Base-by-base conservation (phyloP, 2,329 filamentous ascomycete species). In the Clarireedia monteithiana region DNA sequence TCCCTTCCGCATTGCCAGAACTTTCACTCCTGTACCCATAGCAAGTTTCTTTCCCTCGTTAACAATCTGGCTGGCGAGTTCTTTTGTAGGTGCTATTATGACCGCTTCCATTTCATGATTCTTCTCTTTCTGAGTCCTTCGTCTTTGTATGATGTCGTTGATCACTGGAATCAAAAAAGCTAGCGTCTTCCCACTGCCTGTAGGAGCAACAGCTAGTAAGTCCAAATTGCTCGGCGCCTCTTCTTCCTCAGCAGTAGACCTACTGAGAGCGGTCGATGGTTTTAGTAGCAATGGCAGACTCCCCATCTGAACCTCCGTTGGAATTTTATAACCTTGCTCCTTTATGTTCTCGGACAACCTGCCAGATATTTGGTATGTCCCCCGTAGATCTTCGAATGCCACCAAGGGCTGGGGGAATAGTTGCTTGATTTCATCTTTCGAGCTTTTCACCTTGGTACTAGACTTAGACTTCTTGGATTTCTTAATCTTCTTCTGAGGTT, bases 131-230 rank as follows among this genome's bases (percentile, higher is more conserved):
- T 47, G 63, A 51, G 38, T 67, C 69, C 63, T 77, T 72, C 40
- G 76, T 53, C 80, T 73, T 59, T 79, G 76, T 62, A 89, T 75
- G 44, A 95, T 84, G 47, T 82, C 80, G 67, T 95, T 86, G 64
- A 99, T 84, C 3, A 91, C 79, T 0, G 92, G 91, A 44, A 99
- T 88, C 65, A 97, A 72, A 66, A 96, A 99, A 17, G 91, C 90
- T 60, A 99, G 76, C 0, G 94, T 99, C 76, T 99, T 99, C 46
- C 94, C 94, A 69, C 92, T 97, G 24, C 94, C 94, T 0, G 94
- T 99, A 1, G 94, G 94, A 3, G 94, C 94, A 45, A 97, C 84
- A 0, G 89, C 89, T 60, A 99, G 72, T 40, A 99, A 82, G 74
- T 99, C 86, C 4, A 92, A 75, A 47, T 63, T 53, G 6, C 48